Percentiles rank a stretch among this genome's conserved stretches.
Conservation (phyloP, 352 stramenopile species). For the Globisporangium nunn region DNA sequence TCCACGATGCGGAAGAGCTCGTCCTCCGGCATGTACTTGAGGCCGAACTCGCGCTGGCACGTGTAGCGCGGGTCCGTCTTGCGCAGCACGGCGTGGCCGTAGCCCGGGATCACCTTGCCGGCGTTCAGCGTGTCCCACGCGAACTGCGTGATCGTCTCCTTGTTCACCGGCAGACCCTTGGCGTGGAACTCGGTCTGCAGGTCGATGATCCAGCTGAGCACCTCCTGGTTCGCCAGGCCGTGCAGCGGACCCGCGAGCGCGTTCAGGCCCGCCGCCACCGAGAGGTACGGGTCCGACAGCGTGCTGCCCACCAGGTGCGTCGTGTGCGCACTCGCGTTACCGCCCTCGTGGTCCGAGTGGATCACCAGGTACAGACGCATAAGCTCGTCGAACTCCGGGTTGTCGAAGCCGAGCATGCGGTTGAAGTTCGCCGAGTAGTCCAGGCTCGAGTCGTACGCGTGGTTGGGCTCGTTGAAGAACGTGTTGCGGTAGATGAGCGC, state of each 20-base stretch:
- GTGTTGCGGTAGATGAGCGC: conserved; percentile 98
- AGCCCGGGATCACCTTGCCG: conserved; percentile 98
- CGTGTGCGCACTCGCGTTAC: conserved; percentile 97
- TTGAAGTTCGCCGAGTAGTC: conserved; percentile 99
- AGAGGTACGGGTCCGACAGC: conserved; percentile 97
- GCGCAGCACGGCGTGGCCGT: conserved; percentile 96
- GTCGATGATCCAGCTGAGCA: conserved; percentile 91
- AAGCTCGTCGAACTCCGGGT: conserved; percentile 96
- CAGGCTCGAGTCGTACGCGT: conserved; percentile 90
- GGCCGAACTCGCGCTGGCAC: conserved; percentile 98
- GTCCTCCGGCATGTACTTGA: conserved; percentile 99
- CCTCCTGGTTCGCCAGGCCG: conserved; percentile 99
- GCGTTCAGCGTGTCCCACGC: conserved; percentile 98
- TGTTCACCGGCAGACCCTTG: conserved; percentile 95
- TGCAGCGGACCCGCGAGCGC: conserved; percentile 96
- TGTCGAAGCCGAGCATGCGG: conserved; percentile 97
- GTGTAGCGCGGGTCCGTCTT: conserved; percentile 99
- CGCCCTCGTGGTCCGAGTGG: conserved; percentile 98
- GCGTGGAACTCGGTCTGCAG: conserved; percentile 95
- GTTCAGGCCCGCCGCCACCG: conserved; percentile 95
- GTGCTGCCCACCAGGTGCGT: conserved; percentile 98
- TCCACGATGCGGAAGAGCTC: conserved; percentile 98
- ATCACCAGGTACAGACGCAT: conserved; percentile 99
- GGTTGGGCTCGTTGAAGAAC: conserved; percentile 94
- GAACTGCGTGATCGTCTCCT: conserved; percentile 99